Percentiles rank a stretch among this genome's conserved stretches.
phyloP scores from a whole-genome alignment of 768 basidiomycete species.

The Mycena olivaceomarginata region DNA sequence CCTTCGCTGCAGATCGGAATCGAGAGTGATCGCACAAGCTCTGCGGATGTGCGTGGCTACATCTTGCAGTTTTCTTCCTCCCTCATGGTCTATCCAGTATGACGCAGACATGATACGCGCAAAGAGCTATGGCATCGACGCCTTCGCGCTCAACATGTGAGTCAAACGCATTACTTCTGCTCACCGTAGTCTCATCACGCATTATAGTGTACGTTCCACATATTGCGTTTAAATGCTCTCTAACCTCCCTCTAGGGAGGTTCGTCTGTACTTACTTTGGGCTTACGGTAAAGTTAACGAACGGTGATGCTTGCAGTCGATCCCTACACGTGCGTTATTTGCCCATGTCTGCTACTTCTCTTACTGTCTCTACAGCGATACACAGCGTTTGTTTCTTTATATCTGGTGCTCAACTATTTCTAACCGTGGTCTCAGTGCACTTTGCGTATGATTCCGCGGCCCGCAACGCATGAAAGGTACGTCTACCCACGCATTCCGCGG shows the following conservation, averaged over 20 bases:
- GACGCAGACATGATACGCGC: slow-evolving; percentile 42
- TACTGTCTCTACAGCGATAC: slow-evolving; percentile 21
- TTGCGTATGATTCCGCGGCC: slow-evolving; percentile 61
- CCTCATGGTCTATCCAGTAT: slow-evolving; percentile 18
- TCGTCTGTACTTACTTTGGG: not conserved
- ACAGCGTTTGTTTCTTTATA: slow-evolving; percentile 19
- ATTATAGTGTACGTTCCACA: slow-evolving; percentile 4
- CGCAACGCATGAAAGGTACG: slow-evolving; percentile 52
- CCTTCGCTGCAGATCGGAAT: slow-evolving; percentile 36
- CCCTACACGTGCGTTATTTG: slow-evolving; percentile 52
- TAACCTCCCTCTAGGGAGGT: slow-evolving; percentile 31
- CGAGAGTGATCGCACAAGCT: slow-evolving; percentile 37
- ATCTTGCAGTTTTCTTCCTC: not conserved
- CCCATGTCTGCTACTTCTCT: not conserved
- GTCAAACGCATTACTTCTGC: not conserved
- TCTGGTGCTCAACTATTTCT: not conserved
- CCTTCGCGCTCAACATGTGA: slow-evolving; percentile 62
- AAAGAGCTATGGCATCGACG: slow-evolving; percentile 52
- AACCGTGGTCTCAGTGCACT: slow-evolving; percentile 33
- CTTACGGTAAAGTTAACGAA: not conserved
- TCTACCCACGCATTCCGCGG: slow-evolving; percentile 43
- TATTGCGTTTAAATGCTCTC: not conserved
- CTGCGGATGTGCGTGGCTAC: slow-evolving; percentile 33
- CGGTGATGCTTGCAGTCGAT: slow-evolving; percentile 54
- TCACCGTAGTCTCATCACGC: not conserved